Percentiles rank a stretch among this genome's conserved stretches.
These are phyloP conservation scores for Coemansia sp. DNA, from an alignment of 192 early-diverging fungal species.

Conservation along the genomic window DNA sequence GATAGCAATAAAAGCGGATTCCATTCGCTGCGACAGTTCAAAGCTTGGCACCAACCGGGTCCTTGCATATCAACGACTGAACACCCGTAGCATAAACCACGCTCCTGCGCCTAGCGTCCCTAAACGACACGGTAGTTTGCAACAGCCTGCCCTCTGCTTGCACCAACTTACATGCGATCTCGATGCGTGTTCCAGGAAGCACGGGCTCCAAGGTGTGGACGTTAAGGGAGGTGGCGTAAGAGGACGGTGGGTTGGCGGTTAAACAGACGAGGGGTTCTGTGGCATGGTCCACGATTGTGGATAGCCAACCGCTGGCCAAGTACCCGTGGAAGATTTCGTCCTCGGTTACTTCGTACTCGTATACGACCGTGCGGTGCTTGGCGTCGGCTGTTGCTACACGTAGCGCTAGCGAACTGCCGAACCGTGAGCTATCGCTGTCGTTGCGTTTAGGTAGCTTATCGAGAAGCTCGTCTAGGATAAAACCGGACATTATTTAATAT, in stretches of 20 bases:
- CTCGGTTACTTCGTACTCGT: slow-evolving; percentile 33
- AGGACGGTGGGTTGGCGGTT: neutral
- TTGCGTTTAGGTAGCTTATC: slow-evolving; percentile 25
- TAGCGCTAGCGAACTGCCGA: slow-evolving; percentile 23
- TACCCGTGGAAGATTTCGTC: slow-evolving; percentile 31
- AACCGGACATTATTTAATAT: slow-evolving; percentile 22
- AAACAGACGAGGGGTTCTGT: slow-evolving; percentile 19
- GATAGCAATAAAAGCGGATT: too few species aligned
- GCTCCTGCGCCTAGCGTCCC: slow-evolving; percentile 16
- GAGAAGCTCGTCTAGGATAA: slow-evolving; percentile 32
- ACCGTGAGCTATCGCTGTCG: slow-evolving; percentile 7
- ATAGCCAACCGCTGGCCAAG: slow-evolving; percentile 26
- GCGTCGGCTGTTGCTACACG: slow-evolving; percentile 19
- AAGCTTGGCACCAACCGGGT: neutral
- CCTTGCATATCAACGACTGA: slow-evolving; percentile 20
- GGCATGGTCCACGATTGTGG: slow-evolving; percentile 22
- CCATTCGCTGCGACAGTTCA: neutral
- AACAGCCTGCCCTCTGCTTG: slow-evolving; percentile 22
- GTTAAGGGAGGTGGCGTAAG: slow-evolving; percentile 20
- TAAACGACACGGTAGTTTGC: slow-evolving; percentile 28
- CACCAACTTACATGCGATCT: slow-evolving; percentile 29
- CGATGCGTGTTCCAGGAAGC: slow-evolving; percentile 12
- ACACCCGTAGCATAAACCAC: slow-evolving; percentile 22
- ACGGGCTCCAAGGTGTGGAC: slow-evolving; percentile 25
- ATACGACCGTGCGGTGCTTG: slow-evolving; percentile 14